Conservation (phyloP, 495 filamentous ascomycete genomes). For the Tricharina praecox region DNA sequence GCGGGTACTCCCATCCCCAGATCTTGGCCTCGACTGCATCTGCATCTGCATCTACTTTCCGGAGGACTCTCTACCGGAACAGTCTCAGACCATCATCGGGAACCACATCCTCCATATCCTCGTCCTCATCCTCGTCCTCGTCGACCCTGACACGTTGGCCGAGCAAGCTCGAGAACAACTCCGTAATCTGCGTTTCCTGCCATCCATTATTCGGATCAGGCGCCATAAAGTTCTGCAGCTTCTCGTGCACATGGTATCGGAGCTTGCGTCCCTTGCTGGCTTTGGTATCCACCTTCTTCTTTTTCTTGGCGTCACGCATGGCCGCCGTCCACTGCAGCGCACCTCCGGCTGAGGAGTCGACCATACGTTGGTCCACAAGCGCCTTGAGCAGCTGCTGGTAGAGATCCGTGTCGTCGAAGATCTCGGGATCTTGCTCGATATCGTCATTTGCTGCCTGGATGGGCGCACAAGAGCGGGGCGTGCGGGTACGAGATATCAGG, state of each 20-base stretch:
- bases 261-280: constrained; percentile 92
- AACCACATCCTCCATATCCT: constrained; percentile 21
- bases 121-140: constrained; percentile 46
- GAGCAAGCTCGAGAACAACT: constrained; percentile 78
- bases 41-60: too few species aligned
- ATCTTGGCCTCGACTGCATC: too few species aligned
- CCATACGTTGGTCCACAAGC: constrained; percentile 68
- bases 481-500: constrained; percentile 47
- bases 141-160: constrained; percentile 58
- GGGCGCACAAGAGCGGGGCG: constrained; percentile 57
- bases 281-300: constrained; percentile 73
- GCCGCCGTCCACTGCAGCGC: constrained; percentile 35
- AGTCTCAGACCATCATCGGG: background rate
- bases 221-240: constrained; percentile 95
- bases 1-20: too few species aligned
- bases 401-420: constrained; percentile 89
- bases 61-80: background rate
- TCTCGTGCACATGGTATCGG: constrained; percentile 85
- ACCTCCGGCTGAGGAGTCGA: constrained; percentile 35
- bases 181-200: constrained; percentile 44
- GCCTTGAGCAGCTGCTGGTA: constrained; percentile 85
- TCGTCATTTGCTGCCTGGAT: constrained; percentile 39
- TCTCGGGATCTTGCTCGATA: constrained; percentile 9
- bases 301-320: constrained; percentile 70
- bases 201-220: constrained; percentile 33